Percentiles rank a stretch among this genome's conserved stretches.
Conservation (phyloP, 2,329 filamentous ascomycete species). For the Venturia carpophila region DNA sequence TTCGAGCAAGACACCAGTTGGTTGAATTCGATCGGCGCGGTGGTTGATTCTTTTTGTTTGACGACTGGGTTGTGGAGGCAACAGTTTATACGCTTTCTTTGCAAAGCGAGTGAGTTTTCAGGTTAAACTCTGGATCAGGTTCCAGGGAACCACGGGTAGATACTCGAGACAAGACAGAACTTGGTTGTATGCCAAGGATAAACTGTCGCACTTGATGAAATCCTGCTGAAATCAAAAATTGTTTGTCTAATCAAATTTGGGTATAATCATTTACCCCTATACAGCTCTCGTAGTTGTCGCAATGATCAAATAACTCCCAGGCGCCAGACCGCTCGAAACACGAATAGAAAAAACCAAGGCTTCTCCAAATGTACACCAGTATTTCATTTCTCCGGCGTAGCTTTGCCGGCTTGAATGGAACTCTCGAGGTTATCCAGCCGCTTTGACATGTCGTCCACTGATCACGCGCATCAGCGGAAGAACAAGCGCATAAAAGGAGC, state of each 20-base stretch:
- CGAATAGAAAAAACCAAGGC: not conserved
- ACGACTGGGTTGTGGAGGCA: not conserved
- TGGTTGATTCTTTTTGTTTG: not conserved
- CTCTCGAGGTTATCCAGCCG: slow-evolving; percentile 77
- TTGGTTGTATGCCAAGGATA: not conserved
- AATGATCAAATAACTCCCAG: not conserved
- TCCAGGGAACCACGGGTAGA: not conserved
- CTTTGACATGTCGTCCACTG: slow-evolving; percentile 91
- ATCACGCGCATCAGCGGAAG: slow-evolving; percentile 14
- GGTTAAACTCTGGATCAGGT: not conserved
- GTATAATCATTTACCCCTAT: not conserved
- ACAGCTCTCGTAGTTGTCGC: not conserved
- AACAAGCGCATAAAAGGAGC: not conserved
- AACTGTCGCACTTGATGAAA: no score
- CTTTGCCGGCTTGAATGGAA: slow-evolving; percentile 50
- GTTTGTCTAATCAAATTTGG: no score
- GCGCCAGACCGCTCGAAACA: not conserved
- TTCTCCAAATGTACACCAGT: not conserved
- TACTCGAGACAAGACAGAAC: not conserved
- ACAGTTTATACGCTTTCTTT: no score
- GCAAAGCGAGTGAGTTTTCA: not conserved
- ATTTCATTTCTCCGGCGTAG: slow-evolving; percentile 30
- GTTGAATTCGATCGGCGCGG: not conserved
- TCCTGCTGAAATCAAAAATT: no score
- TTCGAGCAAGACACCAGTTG: not conserved